A percentile compares a stretch with the other conserved stretches of the same genome.
Evolutionary conservation across 768 basidiomycete genomes (phyloP).

Genomic region (Russula dissimulans): DNA sequence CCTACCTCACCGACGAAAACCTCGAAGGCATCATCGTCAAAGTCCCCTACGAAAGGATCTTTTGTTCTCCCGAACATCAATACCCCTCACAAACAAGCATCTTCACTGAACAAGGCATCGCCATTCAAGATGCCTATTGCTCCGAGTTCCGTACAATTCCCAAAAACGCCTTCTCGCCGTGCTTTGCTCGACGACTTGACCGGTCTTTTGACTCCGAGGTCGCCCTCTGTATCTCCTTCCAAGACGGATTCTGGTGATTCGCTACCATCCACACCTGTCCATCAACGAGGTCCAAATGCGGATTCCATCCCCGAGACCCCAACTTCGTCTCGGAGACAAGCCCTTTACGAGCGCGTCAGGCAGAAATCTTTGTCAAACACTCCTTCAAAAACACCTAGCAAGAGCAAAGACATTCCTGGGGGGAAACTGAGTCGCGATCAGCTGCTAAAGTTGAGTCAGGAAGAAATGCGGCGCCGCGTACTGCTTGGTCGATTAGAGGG

Average conservation of each 20-base stretch:
- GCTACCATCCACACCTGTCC: slow-evolving; percentile 57
- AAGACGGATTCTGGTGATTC: slow-evolving; percentile 25
- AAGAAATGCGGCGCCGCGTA: slow-evolving; percentile 68
- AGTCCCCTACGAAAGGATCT: slow-evolving; percentile 24
- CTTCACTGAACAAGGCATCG: slow-evolving; percentile 22
- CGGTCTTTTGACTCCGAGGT: slow-evolving; percentile 31
- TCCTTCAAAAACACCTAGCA: slow-evolving; percentile 44
- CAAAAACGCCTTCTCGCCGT: slow-evolving; percentile 51
- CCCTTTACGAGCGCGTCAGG: slow-evolving; percentile 72
- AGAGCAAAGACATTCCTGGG: slow-evolving; percentile 31
- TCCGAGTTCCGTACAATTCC: slow-evolving; percentile 44
- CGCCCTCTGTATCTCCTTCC: slow-evolving; percentile 23
- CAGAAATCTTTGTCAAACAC: slow-evolving; percentile 60
- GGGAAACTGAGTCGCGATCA: slow-evolving; percentile 54
- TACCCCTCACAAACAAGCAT: slow-evolving; percentile 42
- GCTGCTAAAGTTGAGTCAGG: slow-evolving; percentile 62
- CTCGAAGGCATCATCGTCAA: slow-evolving; percentile 28
- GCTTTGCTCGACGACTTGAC: slow-evolving; percentile 28
- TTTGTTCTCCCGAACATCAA: slow-evolving; percentile 30
- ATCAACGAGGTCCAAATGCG: slow-evolving; percentile 47
- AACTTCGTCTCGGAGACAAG: slow-evolving; percentile 64
- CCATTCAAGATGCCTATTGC: slow-evolving; percentile 31
- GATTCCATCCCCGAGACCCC: slow-evolving; percentile 58
- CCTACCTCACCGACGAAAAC: slow-evolving; percentile 27
- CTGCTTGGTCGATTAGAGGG: slow-evolving; percentile 68